Conservation (phyloP, 345 rosid genomes). For the Salix koriyanagi region DNA sequence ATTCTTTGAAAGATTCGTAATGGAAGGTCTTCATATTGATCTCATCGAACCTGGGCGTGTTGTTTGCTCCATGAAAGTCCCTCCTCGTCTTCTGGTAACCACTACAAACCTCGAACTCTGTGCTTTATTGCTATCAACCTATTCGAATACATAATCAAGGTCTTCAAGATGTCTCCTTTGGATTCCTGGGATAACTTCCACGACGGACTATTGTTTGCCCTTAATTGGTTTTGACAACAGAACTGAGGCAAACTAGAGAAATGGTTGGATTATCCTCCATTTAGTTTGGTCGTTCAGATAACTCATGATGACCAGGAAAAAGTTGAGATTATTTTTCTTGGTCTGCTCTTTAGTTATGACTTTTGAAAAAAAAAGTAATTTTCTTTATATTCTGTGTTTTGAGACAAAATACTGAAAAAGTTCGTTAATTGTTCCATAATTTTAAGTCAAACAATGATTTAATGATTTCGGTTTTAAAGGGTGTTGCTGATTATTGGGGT, state of each 20-base stretch:
- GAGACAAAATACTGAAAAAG: neutral
- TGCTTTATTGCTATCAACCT: neutral
- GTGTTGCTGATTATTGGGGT: neutral
- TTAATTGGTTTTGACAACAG: no score
- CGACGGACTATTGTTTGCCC: no score
- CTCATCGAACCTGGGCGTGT: conserved; percentile 68
- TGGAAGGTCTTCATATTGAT: conserved; percentile 58
- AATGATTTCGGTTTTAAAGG: neutral
- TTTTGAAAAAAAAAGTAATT: no score
- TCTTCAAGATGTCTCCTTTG: neutral
- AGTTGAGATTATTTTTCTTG: no score
- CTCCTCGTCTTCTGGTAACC: conserved; percentile 68
- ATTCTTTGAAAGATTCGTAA: conserved; percentile 57
- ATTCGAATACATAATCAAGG: no score
- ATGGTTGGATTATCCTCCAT: no score
- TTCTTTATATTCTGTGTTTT: neutral
- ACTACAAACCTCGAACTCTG: no score
- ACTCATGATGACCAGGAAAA: no score
- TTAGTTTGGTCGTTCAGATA: no score
- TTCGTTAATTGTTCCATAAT: neutral
- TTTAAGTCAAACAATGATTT: neutral
- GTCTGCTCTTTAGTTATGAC: no score
- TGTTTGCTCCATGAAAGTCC: conserved; percentile 72
- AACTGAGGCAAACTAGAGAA: no score
- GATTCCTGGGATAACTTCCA: no score